Percentiles rank a stretch among this genome's conserved stretches.
Evolutionary conservation across 208 protist genomes (phyloP).

Genomic region (Acanthamoeba royreba): DNA sequence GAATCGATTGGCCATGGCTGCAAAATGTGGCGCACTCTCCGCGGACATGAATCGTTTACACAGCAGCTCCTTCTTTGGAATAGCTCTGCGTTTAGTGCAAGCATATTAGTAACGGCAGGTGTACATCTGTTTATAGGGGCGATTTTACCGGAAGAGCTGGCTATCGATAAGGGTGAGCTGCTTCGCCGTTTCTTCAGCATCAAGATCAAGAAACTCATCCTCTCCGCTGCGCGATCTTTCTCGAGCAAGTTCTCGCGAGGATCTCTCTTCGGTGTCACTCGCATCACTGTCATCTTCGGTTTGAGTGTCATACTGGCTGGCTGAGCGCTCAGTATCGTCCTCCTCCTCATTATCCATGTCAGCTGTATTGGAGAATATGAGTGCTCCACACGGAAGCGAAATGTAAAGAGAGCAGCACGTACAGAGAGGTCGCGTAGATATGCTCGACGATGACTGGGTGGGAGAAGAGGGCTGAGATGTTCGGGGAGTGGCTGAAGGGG

Average conservation of each 20-base stretch:
- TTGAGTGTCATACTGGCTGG: too few relatives aligned
- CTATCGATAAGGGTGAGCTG: constrained; percentile 11
- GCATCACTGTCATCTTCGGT: too few relatives aligned
- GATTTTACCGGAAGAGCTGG: neutral
- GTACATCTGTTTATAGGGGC: neutral
- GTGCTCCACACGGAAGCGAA: too few relatives aligned
- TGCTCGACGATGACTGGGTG: neutral
- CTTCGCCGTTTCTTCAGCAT: neutral
- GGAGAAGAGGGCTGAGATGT: neutral
- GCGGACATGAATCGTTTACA: neutral
- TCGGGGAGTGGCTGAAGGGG: neutral
- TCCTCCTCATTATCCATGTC: neutral
- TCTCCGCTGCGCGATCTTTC: neutral
- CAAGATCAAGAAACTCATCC: constrained; percentile 11
- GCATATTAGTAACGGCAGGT: too few relatives aligned
- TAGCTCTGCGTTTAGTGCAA: too few relatives aligned
- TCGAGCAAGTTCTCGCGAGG: neutral
- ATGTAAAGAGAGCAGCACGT: neutral
- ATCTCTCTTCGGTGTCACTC: too few relatives aligned
- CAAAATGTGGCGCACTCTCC: neutral
- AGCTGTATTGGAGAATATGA: neutral
- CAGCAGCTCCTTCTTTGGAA: neutral
- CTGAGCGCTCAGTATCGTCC: too few relatives aligned
- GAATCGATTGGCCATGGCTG: constrained; percentile 26
- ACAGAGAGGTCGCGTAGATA: neutral